Conservation (phyloP, 1,139 yeast genomes). For the Tardiomyces digboiensis region DNA sequence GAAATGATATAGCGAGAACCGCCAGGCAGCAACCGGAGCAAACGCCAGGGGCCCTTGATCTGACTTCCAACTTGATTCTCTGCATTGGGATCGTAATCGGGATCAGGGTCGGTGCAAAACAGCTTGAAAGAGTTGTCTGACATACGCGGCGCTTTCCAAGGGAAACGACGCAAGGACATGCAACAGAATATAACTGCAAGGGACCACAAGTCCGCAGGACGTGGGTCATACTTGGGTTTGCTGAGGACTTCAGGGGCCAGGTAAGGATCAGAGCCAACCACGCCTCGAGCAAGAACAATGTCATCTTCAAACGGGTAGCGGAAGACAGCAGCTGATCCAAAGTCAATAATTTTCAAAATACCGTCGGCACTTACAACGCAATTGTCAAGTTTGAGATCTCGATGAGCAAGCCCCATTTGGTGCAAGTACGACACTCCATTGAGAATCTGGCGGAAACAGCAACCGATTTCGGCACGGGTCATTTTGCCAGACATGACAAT, state of each 20-base stretch:
- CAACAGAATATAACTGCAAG: constrained; percentile 89
- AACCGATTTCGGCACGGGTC: constrained; percentile 77
- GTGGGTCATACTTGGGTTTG: constrained; percentile 72
- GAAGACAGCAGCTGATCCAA: constrained; percentile 91
- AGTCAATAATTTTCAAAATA: constrained; percentile 83
- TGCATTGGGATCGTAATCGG: constrained; percentile 6
- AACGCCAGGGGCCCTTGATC: constrained; percentile 71
- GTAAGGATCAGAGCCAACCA: constrained; percentile 92
- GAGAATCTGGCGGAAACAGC: constrained; percentile 83
- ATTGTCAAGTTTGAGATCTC: constrained; percentile 88
- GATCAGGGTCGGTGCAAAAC: constrained; percentile 15
- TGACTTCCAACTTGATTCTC: constrained; percentile 10
- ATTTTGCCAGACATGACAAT: constrained; percentile 93
- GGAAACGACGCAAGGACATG: constrained; percentile 89
- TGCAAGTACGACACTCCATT: constrained; percentile 80
- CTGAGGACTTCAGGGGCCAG: constrained; percentile 93
- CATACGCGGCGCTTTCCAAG: constrained; percentile 94
- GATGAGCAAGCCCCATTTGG: constrained; percentile 73
- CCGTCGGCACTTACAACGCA: constrained; percentile 85
- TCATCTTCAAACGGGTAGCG: constrained; percentile 82
- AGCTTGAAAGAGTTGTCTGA: constrained; percentile 73
- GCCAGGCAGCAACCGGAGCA: constrained; percentile 20
- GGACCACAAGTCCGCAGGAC: constrained; percentile 95
- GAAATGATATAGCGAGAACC: constrained; percentile 2
- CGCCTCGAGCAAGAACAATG: constrained; percentile 75